Percentiles rank a stretch among this genome's conserved stretches.
phyloP scores from a whole-genome alignment of 2,329 filamentous ascomycete genomes.

The Scytalidium sp. region DNA sequence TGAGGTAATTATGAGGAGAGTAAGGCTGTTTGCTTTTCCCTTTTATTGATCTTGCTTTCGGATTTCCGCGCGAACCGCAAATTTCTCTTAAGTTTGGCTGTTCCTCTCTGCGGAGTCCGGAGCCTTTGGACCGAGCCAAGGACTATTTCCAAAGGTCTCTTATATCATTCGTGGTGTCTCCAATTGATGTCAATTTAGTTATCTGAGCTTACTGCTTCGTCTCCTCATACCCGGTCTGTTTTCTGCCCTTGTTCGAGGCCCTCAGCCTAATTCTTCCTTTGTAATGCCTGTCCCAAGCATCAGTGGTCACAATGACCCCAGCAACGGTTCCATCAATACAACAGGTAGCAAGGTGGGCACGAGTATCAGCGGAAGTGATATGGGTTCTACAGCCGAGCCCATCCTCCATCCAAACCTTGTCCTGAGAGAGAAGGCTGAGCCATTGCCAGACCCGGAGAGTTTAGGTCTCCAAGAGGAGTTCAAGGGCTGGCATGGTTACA shows the following conservation, averaged over 20 bases:
- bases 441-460: constrained; percentile 1
- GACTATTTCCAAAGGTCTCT: too few species aligned
- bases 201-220: neutral
- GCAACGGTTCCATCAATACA: neutral
- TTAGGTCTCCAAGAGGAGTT: constrained; percentile 1
- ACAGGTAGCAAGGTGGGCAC: neutral
- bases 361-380: neutral
- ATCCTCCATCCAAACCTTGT: constrained; percentile 4
- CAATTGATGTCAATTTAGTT: too few species aligned
- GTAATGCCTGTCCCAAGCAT: neutral
- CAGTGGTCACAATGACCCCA: neutral
- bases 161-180: too few species aligned
- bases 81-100: too few species aligned
- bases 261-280: neutral
- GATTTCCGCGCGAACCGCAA: too few species aligned
- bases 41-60: too few species aligned
- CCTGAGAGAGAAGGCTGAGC: neutral
- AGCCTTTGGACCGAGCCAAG: too few species aligned
- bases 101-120: too few species aligned
- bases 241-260: neutral
- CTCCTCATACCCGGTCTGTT: neutral
- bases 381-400: neutral
- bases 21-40: too few species aligned
- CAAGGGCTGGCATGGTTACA: constrained; percentile 36
- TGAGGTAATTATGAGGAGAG: too few species aligned